phyloP scores from a whole-genome alignment of 768 basidiomycete genomes.

The Sarcodon sp. region DNA sequence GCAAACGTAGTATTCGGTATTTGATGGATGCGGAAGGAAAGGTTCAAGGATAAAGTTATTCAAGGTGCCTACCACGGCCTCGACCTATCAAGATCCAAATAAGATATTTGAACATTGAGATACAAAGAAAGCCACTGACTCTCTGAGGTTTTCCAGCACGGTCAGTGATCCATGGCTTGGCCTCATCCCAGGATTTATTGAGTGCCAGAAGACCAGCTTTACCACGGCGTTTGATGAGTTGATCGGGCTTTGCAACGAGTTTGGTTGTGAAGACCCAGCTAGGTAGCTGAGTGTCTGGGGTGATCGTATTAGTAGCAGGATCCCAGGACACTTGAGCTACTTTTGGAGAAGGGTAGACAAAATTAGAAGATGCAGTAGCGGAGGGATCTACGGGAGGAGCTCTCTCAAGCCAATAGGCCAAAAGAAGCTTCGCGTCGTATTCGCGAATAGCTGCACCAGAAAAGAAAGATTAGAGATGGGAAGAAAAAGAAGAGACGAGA shows the following conservation, averaged over 20 bases:
- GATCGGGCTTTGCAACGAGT: conserved; percentile 95
- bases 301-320: conserved; percentile 46
- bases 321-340: conserved; percentile 90
- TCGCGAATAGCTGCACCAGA: conserved; percentile 65
- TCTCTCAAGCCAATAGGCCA: conserved; percentile 94
- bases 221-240: conserved; percentile 98
- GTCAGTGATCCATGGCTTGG: conserved; percentile 76
- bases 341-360: conserved; percentile 51
- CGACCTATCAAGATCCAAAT: conserved; percentile 43
- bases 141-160: conserved; percentile 89
- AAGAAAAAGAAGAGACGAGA: not conserved
- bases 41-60: conserved; percentile 98
- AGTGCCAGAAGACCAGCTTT: conserved; percentile 93
- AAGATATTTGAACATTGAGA: conserved; percentile 8
- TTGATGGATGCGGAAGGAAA: conserved; percentile 90
- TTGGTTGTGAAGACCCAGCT: conserved; percentile 75
- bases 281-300: conserved; percentile 49
- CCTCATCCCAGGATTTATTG: conserved; percentile 88
- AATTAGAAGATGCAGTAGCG: conserved; percentile 37
- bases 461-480: not conserved
- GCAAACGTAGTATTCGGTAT: conserved; percentile 97
- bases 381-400: conserved; percentile 69
- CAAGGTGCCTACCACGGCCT: conserved; percentile 86
- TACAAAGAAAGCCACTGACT: conserved; percentile 17
- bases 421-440: conserved; percentile 96